Percentiles rank a stretch among this genome's conserved stretches.
These are phyloP conservation scores for Wickerhamiella kurtzmanii DNA, from an alignment of 805 yeast species.

Conservation along the genomic window DNA sequence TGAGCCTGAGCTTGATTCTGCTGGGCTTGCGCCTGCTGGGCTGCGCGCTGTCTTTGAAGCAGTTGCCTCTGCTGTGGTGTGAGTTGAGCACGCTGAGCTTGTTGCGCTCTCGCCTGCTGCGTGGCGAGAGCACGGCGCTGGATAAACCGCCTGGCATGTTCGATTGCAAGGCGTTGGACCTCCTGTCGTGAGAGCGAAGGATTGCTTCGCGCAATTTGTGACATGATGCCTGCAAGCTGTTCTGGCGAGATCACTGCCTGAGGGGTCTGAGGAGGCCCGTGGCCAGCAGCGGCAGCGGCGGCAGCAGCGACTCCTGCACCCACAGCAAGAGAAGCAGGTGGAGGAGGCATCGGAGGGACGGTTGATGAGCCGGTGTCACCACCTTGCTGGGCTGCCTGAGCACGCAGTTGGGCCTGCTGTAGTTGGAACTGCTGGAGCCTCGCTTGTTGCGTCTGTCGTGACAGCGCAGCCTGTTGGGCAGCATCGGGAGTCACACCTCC, in stretches of 20 bases:
- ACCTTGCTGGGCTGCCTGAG: not conserved
- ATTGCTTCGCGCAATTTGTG: slow-evolving; percentile 14
- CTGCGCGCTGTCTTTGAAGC: not conserved
- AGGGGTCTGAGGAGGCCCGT: too few species aligned
- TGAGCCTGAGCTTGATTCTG: slow-evolving; percentile 4
- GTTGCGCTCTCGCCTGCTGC: slow-evolving; percentile 5
- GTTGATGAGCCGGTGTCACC: not conserved
- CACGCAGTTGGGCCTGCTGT: not conserved
- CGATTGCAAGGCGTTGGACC: slow-evolving; percentile 17
- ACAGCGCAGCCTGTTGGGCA: not conserved
- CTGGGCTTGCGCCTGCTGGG: not conserved
- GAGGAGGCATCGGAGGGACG: not conserved
- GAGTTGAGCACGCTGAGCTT: not conserved
- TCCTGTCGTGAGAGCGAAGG: slow-evolving; percentile 17
- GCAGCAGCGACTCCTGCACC: slow-evolving; percentile 19
- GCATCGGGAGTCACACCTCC: not conserved
- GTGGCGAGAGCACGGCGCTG: slow-evolving; percentile 8
- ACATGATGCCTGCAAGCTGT: slow-evolving; percentile 16
- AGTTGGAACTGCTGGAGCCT: not conserved
- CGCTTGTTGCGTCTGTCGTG: not conserved
- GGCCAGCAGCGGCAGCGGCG: slow-evolving; percentile 13
- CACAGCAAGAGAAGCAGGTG: slow-evolving; percentile 16
- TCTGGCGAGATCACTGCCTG: slow-evolving; percentile 9
- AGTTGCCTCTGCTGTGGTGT: not conserved
- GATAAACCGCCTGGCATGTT: slow-evolving; percentile 16